Conservation (phyloP, 306 rosid species). For the Hylodesmum podocarpum region DNA sequence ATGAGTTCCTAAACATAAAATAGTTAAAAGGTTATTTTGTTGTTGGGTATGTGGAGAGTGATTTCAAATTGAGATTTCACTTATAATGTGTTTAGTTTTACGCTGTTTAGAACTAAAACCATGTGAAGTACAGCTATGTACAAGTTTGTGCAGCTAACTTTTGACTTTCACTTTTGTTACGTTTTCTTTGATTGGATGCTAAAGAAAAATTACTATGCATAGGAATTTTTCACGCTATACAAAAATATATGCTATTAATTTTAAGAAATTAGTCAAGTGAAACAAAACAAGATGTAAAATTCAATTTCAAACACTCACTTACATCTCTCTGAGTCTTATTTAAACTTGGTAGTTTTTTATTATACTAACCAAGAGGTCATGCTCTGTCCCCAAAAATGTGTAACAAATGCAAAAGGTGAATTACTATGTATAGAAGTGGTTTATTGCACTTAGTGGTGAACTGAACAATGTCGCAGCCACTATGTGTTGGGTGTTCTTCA, state of each 20-base stretch:
- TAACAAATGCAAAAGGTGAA: background rate
- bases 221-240: no score
- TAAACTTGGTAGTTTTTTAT: background rate
- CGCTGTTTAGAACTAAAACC: background rate
- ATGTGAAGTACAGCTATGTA: background rate
- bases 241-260: no score
- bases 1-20: background rate
- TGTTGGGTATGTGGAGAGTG: background rate
- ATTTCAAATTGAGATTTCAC: background rate
- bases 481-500: constrained; percentile 27
- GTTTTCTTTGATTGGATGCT: no score
- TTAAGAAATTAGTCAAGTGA: no score
- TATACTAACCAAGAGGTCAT: background rate
- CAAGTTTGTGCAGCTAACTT: no score
- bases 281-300: no score
- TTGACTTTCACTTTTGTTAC: background rate
- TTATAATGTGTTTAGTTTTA: background rate
- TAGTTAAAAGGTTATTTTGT: no score
- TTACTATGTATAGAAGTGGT: constrained; percentile 15
- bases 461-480: constrained; percentile 26
- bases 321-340: background rate
- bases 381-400: background rate
- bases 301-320: background rate
- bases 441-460: constrained; percentile 25
- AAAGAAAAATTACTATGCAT: no score